These are phyloP conservation scores for Paecilomyces sp. DNA, from an alignment of 2,329 filamentous ascomycete genomes.

Conservation along the genomic window DNA sequence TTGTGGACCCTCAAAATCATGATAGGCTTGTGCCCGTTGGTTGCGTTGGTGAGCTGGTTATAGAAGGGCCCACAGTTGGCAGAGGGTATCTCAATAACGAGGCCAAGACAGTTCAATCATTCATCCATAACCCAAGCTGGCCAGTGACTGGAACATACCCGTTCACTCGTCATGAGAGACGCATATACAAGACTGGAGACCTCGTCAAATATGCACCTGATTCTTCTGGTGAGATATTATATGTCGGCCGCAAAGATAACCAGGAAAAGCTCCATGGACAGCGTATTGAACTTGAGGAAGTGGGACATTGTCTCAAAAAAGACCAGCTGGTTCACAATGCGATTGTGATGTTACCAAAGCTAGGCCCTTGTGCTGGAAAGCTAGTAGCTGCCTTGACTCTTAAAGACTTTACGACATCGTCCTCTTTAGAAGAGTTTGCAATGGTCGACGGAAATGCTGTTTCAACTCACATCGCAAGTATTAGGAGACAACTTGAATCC, in stretches of 20 bases:
- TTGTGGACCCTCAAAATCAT: slow-evolving; percentile 19
- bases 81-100: slow-evolving; percentile 28
- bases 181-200: slow-evolving; percentile 20
- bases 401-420: background rate
- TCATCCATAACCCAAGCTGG: slow-evolving; percentile 15
- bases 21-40: slow-evolving; percentile 13
- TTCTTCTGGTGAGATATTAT: slow-evolving; percentile 18
- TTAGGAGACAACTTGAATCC: background rate
- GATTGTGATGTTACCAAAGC: background rate
- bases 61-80: slow-evolving; percentile 27
- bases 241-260: slow-evolving; percentile 50
- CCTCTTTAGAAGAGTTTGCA: background rate
- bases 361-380: background rate
- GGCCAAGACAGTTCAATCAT: slow-evolving; percentile 16
- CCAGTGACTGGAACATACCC: background rate
- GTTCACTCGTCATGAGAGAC: slow-evolving; percentile 31
- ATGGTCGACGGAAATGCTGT: background rate
- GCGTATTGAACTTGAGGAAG: slow-evolving; percentile 49
- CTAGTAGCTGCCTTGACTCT: background rate
- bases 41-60: slow-evolving; percentile 19
- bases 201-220: slow-evolving; percentile 16
- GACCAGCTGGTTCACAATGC: background rate
- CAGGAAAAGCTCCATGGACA: slow-evolving; percentile 57
- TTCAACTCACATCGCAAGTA: background rate
- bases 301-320: slow-evolving; percentile 25